Evolutionary conservation across 768 basidiomycete species (phyloP).

Genomic region (Lentinula raphanica): DNA sequence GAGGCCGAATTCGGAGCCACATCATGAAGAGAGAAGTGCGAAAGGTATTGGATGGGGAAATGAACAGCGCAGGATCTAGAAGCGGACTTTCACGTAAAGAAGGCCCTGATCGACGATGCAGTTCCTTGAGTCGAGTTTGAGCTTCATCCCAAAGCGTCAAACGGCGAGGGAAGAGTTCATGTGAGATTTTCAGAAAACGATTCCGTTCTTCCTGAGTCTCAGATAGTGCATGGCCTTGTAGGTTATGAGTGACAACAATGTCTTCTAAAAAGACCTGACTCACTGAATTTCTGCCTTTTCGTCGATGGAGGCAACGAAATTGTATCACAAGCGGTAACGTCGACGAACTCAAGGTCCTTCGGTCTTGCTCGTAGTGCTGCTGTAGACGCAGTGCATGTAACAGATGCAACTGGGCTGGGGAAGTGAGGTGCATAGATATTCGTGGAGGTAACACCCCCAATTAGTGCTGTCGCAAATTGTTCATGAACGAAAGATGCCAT

Average conservation of each 20-base stretch:
- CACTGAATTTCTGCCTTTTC: background rate
- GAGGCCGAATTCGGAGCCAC: background rate
- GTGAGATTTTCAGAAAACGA: background rate
- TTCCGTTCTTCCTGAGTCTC: background rate
- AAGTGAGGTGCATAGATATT: background rate
- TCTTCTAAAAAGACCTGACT: background rate
- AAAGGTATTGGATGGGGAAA: background rate
- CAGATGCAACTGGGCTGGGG: background rate
- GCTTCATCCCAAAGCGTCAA: background rate
- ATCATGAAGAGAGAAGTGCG: background rate
- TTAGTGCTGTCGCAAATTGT: background rate
- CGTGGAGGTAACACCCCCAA: background rate
- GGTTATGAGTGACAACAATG: background rate
- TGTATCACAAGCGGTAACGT: too few relatives aligned
- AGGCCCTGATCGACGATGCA: background rate
- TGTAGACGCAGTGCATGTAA: background rate
- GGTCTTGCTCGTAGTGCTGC: too few relatives aligned
- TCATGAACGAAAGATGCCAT: background rate
- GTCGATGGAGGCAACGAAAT: too few relatives aligned
- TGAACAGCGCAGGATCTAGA: background rate
- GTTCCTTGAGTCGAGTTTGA: background rate
- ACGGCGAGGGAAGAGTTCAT: background rate
- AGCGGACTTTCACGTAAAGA: background rate
- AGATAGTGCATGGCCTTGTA: background rate
- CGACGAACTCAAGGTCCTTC: too few relatives aligned